These are phyloP conservation scores for Catunica adiposa DNA, from an alignment of 2,329 filamentous ascomycete genomes.

Conservation along the genomic window DNA sequence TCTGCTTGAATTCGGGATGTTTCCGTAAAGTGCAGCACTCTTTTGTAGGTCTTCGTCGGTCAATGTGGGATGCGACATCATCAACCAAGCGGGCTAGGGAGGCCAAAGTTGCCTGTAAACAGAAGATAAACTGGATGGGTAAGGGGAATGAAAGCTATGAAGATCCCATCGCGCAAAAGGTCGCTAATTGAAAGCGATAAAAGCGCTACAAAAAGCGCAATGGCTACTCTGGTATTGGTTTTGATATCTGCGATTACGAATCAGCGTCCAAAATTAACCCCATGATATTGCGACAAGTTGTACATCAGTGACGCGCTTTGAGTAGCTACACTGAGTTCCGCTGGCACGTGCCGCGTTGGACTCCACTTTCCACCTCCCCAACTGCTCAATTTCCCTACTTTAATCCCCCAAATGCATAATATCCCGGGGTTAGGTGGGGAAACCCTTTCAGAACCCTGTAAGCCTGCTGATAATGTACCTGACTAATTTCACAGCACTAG, in stretches of 20 bases:
- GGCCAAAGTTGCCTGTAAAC: not conserved
- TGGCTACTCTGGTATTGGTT: not conserved
- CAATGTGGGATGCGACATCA: slow-evolving; percentile 12
- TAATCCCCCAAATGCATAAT: not conserved
- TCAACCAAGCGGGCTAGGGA: not conserved
- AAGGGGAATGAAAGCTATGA: not conserved
- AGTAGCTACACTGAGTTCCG: not conserved
- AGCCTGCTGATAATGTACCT: not conserved
- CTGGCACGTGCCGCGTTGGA: slow-evolving; percentile 11
- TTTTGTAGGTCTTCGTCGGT: slow-evolving; percentile 43
- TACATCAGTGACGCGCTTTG: slow-evolving; percentile 1
- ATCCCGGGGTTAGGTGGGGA: not conserved
- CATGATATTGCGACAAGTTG: not conserved
- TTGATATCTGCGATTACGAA: not conserved
- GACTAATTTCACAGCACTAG: too few relatives aligned
- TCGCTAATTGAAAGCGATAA: not conserved
- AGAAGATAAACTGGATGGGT: not conserved
- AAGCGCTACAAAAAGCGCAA: not conserved
- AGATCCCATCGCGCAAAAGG: slow-evolving; percentile 2
- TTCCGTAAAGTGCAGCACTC: slow-evolving; percentile 34
- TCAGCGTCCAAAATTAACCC: not conserved
- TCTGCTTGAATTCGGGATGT: slow-evolving; percentile 12
- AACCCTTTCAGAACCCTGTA: not conserved
- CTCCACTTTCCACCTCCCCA: slow-evolving; percentile 4
- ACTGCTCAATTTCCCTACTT: not conserved